phyloP scores from a whole-genome alignment of 2,329 filamentous ascomycete genomes.

The Pseudogymnoascus sp. region DNA sequence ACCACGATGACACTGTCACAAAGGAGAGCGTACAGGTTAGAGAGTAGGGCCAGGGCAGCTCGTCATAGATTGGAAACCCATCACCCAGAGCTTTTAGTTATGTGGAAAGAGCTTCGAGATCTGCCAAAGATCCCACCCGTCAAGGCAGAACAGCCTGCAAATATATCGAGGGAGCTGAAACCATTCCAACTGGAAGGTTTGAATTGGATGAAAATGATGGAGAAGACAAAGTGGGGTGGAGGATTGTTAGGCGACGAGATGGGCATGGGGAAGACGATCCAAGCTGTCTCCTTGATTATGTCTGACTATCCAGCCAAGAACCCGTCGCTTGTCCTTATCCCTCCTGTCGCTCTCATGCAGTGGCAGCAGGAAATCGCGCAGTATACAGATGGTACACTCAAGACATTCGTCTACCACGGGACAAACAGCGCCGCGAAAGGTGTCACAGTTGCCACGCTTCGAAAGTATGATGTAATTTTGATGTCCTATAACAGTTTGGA shows the following conservation, averaged over 20 bases:
- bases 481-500: conserved; percentile 93
- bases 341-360: conserved; percentile 90
- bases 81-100: conserved; percentile 71
- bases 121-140: conserved; percentile 58
- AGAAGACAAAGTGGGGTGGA: conserved; percentile 76
- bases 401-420: conserved; percentile 84
- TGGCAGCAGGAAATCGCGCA: conserved; percentile 78
- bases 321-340: conserved; percentile 81
- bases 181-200: conserved; percentile 90
- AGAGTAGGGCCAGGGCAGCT: conserved; percentile 36
- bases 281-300: conserved; percentile 96
- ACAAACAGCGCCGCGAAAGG: conserved; percentile 77
- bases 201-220: conserved; percentile 90
- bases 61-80: conserved; percentile 62
- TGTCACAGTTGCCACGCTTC: conserved; percentile 66
- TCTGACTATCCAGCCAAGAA: conserved; percentile 82
- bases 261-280: conserved; percentile 98
- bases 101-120: conserved; percentile 74
- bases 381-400: conserved; percentile 81
- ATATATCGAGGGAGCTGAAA: conserved; percentile 78
- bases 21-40: conserved; percentile 31
- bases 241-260: conserved; percentile 94
- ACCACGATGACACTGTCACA: conserved; percentile 14
- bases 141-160: conserved; percentile 62
- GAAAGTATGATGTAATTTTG: conserved; percentile 86